Base-by-base conservation (phyloP, 345 rosid genomes). In the Pugionium cornutum region DNA sequence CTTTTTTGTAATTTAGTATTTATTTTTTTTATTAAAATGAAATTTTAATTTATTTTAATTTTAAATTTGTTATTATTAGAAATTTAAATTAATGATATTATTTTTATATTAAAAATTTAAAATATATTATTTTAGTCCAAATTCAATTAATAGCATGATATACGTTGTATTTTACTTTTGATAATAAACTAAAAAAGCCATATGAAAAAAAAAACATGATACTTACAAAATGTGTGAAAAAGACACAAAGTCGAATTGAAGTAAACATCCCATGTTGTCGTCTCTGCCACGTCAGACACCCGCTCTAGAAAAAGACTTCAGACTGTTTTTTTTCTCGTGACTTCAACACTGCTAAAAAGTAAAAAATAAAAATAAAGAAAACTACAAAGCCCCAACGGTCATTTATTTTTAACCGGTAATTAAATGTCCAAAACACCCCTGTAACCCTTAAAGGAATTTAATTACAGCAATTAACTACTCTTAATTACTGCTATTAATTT, bases 211-310 rank as follows among this genome's bases (percentile, higher is more conserved):
- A 61, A 53, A 44, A 9, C 9, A 45, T 52, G 33, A 42, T n/a
- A 34, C 10, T 18, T 18, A 18, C 27, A 53, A 27, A 18, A 29
- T 31, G 53, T 18, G 46, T 46, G 39, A 51, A 51, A 60, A 51
- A 69, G 45, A 68, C 41, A 52, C 26, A 41, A 18, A 69, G 60
- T 51, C 60, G 60, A 29, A 53, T 30, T 42, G 7, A 63, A 30
- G 75, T 63, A 62, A 70, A 18, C 69, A 63, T 63, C 64, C 58
- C 46, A 70, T 46, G 64, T 55, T 63, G 57, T 62, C 37, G 52
- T 63, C 58, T 60, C 50, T 26, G 47, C 58, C 75, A 70, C 75
- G 18, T 63, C 69, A 71, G 69, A 30, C 29, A 60, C 68, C 62
- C 45, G 68, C 58, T 26, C 27, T 39, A 62, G 64, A 70, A 54